These are phyloP conservation scores for Pyrrhoderma noxium DNA, from an alignment of 1,284 basidiomycete species.

Conservation along the genomic window DNA sequence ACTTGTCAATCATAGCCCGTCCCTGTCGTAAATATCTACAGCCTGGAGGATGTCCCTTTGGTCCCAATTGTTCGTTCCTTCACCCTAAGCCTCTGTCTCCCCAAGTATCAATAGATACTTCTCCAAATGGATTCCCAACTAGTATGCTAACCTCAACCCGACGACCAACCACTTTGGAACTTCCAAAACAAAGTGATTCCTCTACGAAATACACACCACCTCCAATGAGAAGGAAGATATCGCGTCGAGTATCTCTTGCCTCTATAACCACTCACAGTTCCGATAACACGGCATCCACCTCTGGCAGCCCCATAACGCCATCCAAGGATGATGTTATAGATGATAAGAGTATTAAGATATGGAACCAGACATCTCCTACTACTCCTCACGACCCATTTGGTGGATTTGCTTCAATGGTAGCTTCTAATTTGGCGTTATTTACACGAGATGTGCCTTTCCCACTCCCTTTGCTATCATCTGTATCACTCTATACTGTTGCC, in stretches of 20 bases:
- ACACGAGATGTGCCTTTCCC: too few species aligned
- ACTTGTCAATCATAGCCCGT: constrained; percentile 20
- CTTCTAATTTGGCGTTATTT: too few species aligned
- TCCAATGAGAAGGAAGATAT: not conserved
- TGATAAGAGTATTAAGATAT: constrained; percentile 1
- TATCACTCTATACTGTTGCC: too few species aligned
- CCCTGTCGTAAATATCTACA: constrained; percentile 26
- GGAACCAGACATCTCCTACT: not conserved
- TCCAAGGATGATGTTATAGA: not conserved
- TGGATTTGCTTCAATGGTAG: too few species aligned
- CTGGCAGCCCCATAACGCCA: not conserved
- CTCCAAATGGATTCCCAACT: not conserved
- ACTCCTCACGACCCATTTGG: too few species aligned
- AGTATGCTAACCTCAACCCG: not conserved
- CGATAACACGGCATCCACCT: too few species aligned
- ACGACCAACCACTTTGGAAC: too few species aligned
- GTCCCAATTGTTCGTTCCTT: constrained; percentile 25
- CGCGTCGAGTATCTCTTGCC: not conserved
- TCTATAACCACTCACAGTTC: too few species aligned
- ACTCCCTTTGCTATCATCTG: too few species aligned
- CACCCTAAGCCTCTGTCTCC: constrained; percentile 17
- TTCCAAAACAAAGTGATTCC: too few species aligned
- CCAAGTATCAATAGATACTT: too few species aligned
- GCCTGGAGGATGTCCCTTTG: constrained; percentile 26
- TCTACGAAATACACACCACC: too few species aligned